Evolutionary conservation across 1,284 basidiomycete genomes (phyloP).

Genomic region (Thelephora terrestris): DNA sequence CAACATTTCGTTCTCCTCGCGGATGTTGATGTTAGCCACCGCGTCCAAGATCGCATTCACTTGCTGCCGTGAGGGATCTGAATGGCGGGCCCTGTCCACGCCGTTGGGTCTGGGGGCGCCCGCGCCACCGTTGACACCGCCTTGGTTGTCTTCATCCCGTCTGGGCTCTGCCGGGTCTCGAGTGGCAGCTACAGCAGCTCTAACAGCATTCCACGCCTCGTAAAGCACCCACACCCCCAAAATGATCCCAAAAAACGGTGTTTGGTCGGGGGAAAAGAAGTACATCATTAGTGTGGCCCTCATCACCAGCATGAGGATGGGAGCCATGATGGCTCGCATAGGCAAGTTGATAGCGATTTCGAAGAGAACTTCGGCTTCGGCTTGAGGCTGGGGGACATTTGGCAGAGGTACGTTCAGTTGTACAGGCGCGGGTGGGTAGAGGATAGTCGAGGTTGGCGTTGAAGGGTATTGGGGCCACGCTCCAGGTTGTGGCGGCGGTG

Average conservation of each 20-base stretch:
- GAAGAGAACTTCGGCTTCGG: background rate
- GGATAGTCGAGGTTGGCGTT: conserved; percentile 15
- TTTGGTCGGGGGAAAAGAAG: conserved; percentile 68
- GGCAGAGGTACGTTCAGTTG: background rate
- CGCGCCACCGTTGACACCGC: conserved; percentile 4
- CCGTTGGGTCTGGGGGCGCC: conserved; percentile 4
- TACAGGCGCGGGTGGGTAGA: conserved; percentile 7
- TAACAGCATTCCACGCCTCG: conserved; percentile 67
- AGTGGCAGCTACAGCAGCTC: conserved; percentile 13
- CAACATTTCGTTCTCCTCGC: conserved; percentile 43
- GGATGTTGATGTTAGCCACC: conserved; percentile 47
- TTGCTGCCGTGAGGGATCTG: conserved; percentile 9
- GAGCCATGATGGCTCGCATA: conserved; percentile 52
- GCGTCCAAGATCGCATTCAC: conserved; percentile 34
- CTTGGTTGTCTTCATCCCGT: background rate
- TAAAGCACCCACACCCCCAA: conserved; percentile 64
- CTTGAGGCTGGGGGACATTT: background rate
- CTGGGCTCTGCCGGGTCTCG: background rate
- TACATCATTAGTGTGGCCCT: conserved; percentile 65
- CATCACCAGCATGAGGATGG: conserved; percentile 55
- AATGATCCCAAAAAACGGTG: conserved; percentile 59
- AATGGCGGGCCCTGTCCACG: conserved; percentile 2
- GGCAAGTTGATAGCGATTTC: background rate
- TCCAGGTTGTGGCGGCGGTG: conserved; percentile 14
- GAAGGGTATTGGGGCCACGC: conserved; percentile 19